Evolutionary conservation across 306 rosid species (phyloP), one percentile per base, ranked within the genome.

Genomic region (Chamaecrista fasciculata): DNA sequence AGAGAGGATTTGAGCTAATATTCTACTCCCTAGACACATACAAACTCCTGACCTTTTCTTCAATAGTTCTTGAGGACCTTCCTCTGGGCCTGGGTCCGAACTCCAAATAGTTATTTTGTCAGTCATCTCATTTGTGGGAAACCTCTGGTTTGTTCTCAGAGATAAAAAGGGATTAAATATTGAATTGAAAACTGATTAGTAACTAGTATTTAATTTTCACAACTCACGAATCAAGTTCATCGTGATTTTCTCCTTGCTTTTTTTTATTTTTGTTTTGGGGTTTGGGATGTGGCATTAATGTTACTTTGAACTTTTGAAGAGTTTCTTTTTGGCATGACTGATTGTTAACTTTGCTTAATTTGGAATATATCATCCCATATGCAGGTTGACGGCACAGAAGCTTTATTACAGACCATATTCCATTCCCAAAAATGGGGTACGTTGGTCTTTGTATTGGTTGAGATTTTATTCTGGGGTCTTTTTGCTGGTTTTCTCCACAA

Each of bases 361-460:
- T 40, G 20, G 40, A 64, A 69, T 66, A 40, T 47, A 33, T 10
- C n/a, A n/a, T n/a, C n/a, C n/a, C n/a, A n/a, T 63, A 58, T 77
- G 75, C 91, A 89, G 96, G 87, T 90, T 62, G 87, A 90, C 57
- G 78, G 87, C 46, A 71, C 83, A 11, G 87, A 86, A 80, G 73
- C 74, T 71, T 80, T 90, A 48, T 28, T 87, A 37, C 94, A 83
- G 76, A 76, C 67, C 69, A 2, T 87, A 74, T 53, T 83, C 67
- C 87, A 80, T 42, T 90, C 96, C 18, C n/a, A 82, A 71, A 83
- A 69, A 67, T 83, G 89, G 94, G 96, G 96, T 49, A 87, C 91
- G 51, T 62, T 90, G 49, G 83, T 56, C 28, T 85, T 85, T 78
- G 91, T 90, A 56, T 58, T 80, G 26, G 62, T 85, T 69, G 91